Evolutionary conservation across 148 eudicot genomes (phyloP).

Genomic region (Cornus florida): DNA sequence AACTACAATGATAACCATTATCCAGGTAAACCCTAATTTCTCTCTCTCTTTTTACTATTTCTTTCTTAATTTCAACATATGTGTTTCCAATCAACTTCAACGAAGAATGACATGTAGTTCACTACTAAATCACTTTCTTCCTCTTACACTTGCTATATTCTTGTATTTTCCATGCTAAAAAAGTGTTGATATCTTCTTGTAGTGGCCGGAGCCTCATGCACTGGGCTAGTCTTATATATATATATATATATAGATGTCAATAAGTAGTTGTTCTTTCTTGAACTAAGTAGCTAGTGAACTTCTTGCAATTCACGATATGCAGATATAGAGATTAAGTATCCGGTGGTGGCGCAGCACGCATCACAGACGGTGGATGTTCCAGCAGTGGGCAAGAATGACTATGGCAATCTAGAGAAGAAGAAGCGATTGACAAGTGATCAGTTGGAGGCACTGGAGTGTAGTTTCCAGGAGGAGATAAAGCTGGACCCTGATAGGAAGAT

Average conservation of each 20-base stretch:
- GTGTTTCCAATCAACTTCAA: not conserved
- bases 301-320: not conserved
- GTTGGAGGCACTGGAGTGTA: slow-evolving; percentile 61
- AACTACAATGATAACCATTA: slow-evolving; percentile 45
- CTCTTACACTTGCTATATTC: not conserved
- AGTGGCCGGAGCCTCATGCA: too few relatives aligned
- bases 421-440: slow-evolving; percentile 56
- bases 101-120: not conserved
- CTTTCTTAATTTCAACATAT: not conserved
- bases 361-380: slow-evolving; percentile 16
- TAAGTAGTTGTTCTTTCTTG: not conserved
- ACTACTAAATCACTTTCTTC: not conserved
- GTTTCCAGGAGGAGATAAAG: slow-evolving; percentile 75
- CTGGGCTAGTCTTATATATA: too few relatives aligned
- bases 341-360: slow-evolving; percentile 20
- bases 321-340: slow-evolving; percentile 44
- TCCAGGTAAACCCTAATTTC: slow-evolving; percentile 23
- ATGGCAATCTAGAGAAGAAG: slow-evolving; percentile 35
- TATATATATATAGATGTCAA: too few relatives aligned
- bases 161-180: not conserved
- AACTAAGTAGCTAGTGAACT: not conserved
- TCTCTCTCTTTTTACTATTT: not conserved
- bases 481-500: slow-evolving; percentile 72
- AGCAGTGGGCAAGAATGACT: not conserved
- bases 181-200: too few relatives aligned